Conservation (phyloP, 1,284 basidiomycete species). For the Cryptococcus neoformans region DNA sequence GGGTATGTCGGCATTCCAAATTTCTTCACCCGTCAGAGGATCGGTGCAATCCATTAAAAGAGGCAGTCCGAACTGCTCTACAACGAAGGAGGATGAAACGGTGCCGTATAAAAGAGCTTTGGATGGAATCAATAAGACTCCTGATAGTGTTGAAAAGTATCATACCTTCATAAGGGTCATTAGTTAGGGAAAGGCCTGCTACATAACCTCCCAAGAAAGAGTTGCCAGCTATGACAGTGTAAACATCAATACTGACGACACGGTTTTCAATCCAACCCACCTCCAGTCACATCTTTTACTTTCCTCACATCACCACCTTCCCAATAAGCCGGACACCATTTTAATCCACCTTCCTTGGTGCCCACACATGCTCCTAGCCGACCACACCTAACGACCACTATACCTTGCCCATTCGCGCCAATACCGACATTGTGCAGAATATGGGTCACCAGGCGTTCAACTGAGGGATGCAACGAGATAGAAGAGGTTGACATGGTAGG, state of each 20-base stretch:
- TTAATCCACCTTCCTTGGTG: conserved; percentile 21
- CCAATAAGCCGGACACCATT: conserved; percentile 41
- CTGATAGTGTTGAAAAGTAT: too few relatives aligned
- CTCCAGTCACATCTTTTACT: conserved; percentile 40
- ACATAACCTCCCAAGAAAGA: conserved; percentile 43
- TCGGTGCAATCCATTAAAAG: neutral
- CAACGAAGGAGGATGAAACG: conserved; percentile 42
- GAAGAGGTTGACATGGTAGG: conserved; percentile 9
- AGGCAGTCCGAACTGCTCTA: conserved; percentile 43
- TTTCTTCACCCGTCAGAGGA: conserved; percentile 10
- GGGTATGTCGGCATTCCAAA: conserved; percentile 39
- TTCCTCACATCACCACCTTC: conserved; percentile 10
- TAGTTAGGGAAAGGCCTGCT: conserved; percentile 29
- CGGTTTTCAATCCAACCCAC: conserved; percentile 17
- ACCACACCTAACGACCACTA: conserved; percentile 43
- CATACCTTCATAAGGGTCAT: conserved; percentile 36
- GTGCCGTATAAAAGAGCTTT: conserved; percentile 36
- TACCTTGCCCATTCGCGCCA: conserved; percentile 23
- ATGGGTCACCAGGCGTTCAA: conserved; percentile 25
- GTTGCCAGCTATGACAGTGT: conserved; percentile 30
- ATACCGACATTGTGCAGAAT: conserved; percentile 28
- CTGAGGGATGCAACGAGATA: conserved; percentile 8
- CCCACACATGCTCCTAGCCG: conserved; percentile 37
- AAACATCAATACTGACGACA: neutral
- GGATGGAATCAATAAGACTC: neutral